Evolutionary conservation across 495 filamentous ascomycete genomes (phyloP), one percentile per base, ranked within the genome.

Genomic region (Aspergillus egyptiacus): DNA sequence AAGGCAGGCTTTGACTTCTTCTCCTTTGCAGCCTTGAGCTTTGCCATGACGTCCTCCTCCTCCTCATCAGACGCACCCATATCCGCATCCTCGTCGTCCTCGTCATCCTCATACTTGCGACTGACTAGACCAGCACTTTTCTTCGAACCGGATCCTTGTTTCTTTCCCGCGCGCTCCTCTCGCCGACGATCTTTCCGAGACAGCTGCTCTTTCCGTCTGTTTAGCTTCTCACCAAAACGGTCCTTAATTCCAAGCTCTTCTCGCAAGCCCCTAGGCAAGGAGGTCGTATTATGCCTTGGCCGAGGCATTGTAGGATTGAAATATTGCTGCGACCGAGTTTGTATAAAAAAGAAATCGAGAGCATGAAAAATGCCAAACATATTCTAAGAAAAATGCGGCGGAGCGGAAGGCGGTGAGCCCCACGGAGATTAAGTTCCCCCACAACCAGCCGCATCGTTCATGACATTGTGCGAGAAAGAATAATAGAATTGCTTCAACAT

Each of bases 141-240:
- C 43, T 54, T 57, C 17, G 34, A 45, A 39, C 40, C 46, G n/a
- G 57, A 63, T 32, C 59, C 63, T 46, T 62, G 54, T 58, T 79
- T 85, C 62, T 82, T 82, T 58, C 74, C 66, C 25, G 60, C 56
- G 40, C 82, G 69, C 48, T 78, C 80, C 19, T 72, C 74, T 57
- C 77, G 82, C 10, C 80, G 72, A 30, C 74, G 71, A 33, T 85
- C 80, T 71, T 85, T 86, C 44, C 82, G 77, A 24, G 69, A 62
- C 1, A 57, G 57, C 33, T 71, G 66, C 7, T 63, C 66, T 25
- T 62, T 67, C 5, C 60, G 63, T 38, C 61, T 68, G 19, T 70
- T 67, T 50, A 70, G 65, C 55, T 69, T 69, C 5, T 63, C 60
- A 11, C 65, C 62, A 34, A 68, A 70, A 2, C 57, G 53, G 55